phyloP scores from a whole-genome alignment of 345 rosid species.

The Zanthoxylum bungeanum region DNA sequence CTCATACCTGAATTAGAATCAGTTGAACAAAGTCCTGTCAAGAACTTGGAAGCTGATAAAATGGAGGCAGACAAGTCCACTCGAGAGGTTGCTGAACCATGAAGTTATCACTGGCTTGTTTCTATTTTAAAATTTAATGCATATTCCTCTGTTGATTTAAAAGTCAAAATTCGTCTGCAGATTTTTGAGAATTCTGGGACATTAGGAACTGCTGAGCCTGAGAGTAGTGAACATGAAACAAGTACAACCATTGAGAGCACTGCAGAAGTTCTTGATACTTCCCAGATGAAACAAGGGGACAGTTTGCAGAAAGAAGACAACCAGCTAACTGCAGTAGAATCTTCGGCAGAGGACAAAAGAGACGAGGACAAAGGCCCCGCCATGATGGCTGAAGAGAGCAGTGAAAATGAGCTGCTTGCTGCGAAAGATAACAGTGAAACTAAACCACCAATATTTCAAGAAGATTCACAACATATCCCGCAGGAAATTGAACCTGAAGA shows the following conservation, averaged over 20 bases:
- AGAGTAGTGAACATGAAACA: constrained; percentile 6
- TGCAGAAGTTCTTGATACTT: neutral
- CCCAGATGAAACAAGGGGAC: constrained; percentile 8
- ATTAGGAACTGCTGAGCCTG: neutral
- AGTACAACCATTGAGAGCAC: constrained; percentile 13
- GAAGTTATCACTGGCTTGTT: neutral
- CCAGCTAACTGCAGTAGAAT: constrained; percentile 8
- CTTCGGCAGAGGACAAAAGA: constrained; percentile 2
- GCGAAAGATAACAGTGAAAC: neutral
- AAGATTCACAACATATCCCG: neutral
- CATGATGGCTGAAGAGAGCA: neutral
- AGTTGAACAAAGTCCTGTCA: neutral
- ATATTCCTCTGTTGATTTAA: constrained; percentile 7
- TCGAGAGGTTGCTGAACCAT: constrained; percentile 19
- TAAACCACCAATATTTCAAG: constrained; percentile 4
- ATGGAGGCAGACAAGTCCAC: neutral
- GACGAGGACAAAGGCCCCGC: neutral
- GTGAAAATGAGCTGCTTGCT: neutral
- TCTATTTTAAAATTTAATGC: neutral
- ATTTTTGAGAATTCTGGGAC: constrained; percentile 6
- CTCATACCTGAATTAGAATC: constrained; percentile 11
- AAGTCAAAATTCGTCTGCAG: constrained; percentile 6
- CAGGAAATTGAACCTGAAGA: constrained; percentile 3
- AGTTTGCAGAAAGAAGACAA: neutral
- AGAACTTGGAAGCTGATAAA: constrained; percentile 15